Base-by-base conservation (phyloP, 371 early-diverging fungal species). In the Syncephalastrum sp. region DNA sequence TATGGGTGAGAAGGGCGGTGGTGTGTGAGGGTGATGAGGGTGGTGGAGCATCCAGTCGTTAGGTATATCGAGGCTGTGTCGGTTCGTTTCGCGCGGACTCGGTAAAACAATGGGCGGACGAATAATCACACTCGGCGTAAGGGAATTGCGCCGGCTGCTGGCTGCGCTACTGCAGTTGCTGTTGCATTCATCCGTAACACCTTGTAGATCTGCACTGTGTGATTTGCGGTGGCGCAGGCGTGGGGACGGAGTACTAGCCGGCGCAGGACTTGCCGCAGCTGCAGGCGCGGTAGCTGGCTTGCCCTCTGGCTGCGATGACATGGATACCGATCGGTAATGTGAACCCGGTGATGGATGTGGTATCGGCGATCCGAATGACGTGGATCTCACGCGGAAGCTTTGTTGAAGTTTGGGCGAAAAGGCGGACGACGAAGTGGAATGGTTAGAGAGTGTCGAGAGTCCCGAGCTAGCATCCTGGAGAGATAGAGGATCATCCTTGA, bases 401-500 rank as follows among this genome's bases (percentile, higher is more conserved):
- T 47, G 19, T 3, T 52, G 44, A 13, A 60, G 24, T 43, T 60
- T 56, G 33, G 67, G 65, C 27, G 73, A 72, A 12, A 53, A 49
- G 17, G 38, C 44, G 6, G 70, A 48, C 1, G 71, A 70, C 13
- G 64, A 49, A 2, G 68, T 54, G 4, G 69, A 69, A 5, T 56
- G 50, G 7, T 54, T 59, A 3, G 72, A 68, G 16, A 55, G 27
- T 10, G 59, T 53, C 16, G 75, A 67, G 53, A 62, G 45, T 15
- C 47, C 60, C 1, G 73, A 72, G n/a, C 60, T 60, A 17, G 61
- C 64, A 42, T 76, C 74, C 19, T 63, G 50, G 2, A 85, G 42
- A 5, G 73, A 70, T 14, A 85, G 60, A 2, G 85, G 85, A 55
- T 85, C 85, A 2, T 68, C 74, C 60, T 81, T 83, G 19, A 85